Conservation (phyloP, 2,329 filamentous ascomycete species). For the Sordariomycetes sp. region DNA sequence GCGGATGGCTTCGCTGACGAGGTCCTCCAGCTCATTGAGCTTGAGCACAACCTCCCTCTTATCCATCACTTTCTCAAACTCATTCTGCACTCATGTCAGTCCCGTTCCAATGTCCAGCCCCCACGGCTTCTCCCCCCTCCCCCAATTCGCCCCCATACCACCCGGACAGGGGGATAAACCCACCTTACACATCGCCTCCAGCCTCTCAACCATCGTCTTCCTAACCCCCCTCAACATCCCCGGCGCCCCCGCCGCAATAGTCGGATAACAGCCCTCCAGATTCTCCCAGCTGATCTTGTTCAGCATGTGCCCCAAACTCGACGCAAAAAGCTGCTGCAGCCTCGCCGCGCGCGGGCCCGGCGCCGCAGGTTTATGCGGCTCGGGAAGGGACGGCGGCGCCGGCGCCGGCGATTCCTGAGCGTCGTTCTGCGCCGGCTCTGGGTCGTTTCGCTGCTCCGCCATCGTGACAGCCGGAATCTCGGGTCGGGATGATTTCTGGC, state of each 20-base stretch:
- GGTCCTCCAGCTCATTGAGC: slow-evolving; percentile 44
- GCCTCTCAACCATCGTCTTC: slow-evolving; percentile 40
- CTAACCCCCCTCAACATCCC: slow-evolving; percentile 39
- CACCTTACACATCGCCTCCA: slow-evolving; percentile 39
- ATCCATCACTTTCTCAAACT: slow-evolving; percentile 42
- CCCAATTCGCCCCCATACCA: not conserved
- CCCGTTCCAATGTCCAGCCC: slow-evolving; percentile 7
- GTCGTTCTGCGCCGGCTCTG: not conserved
- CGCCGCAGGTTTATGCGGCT: slow-evolving; percentile 25
- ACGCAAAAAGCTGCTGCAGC: slow-evolving; percentile 38
- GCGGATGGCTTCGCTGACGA: slow-evolving; percentile 35
- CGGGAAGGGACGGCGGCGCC: slow-evolving; percentile 24
- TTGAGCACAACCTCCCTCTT: slow-evolving; percentile 38
- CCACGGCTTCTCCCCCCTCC: not conserved
- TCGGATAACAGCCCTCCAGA: slow-evolving; percentile 49
- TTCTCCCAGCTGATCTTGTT: slow-evolving; percentile 40
- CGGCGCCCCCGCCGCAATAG: slow-evolving; percentile 36
- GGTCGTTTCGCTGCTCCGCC: not conserved
- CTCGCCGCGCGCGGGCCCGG: slow-evolving; percentile 44
- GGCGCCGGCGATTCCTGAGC: slow-evolving; percentile 7
- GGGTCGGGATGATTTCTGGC: not conserved
- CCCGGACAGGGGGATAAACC: not conserved
- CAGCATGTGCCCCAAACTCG: slow-evolving; percentile 38
- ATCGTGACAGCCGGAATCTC: not conserved
- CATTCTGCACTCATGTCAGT: slow-evolving; percentile 21